A percentile compares a stretch with the other conserved stretches of the same genome.
phyloP scores from a whole-genome alignment of 768 basidiomycete genomes.

The Russula earlei region DNA sequence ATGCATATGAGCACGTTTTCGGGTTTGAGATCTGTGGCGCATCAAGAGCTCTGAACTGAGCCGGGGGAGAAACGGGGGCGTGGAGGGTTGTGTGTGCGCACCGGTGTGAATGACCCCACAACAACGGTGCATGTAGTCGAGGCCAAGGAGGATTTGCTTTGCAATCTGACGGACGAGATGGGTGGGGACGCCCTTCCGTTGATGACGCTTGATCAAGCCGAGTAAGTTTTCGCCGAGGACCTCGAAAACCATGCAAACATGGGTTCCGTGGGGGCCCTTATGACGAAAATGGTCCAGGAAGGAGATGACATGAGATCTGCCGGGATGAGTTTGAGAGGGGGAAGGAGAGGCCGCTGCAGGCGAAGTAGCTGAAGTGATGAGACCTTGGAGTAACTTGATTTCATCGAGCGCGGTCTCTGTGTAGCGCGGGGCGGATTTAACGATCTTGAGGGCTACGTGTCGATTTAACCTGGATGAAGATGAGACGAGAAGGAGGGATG shows the following conservation, averaged over 20 bases:
- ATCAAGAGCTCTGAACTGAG: neutral
- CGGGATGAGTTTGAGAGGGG: conserved; percentile 69
- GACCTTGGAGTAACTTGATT: conserved; percentile 93
- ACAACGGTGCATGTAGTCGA: conserved; percentile 97
- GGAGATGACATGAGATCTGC: conserved; percentile 89
- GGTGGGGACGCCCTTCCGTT: conserved; percentile 96
- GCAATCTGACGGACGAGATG: conserved; percentile 90
- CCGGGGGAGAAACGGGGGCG: conserved; percentile 4
- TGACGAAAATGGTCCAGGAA: conserved; percentile 97
- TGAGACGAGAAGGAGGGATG: neutral
- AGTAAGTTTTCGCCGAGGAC: conserved; percentile 95
- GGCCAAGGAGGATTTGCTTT: conserved; percentile 88
- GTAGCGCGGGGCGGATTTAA: conserved; percentile 94
- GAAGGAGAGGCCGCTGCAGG: conserved; percentile 40
- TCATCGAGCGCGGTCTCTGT: conserved; percentile 98
- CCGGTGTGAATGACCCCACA: conserved; percentile 97
- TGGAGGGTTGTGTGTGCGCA: conserved; percentile 25
- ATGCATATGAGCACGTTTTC: conserved; percentile 97
- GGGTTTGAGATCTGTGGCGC: conserved; percentile 76
- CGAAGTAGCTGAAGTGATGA: conserved; percentile 74
- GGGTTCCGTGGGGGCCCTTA: conserved; percentile 91
- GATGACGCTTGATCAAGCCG: conserved; percentile 94
- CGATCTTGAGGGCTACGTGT: conserved; percentile 98
- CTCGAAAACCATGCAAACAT: conserved; percentile 99
- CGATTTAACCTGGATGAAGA: conserved; percentile 61